Conservation (phyloP, 768 basidiomycete species). For the Panus rudis region DNA sequence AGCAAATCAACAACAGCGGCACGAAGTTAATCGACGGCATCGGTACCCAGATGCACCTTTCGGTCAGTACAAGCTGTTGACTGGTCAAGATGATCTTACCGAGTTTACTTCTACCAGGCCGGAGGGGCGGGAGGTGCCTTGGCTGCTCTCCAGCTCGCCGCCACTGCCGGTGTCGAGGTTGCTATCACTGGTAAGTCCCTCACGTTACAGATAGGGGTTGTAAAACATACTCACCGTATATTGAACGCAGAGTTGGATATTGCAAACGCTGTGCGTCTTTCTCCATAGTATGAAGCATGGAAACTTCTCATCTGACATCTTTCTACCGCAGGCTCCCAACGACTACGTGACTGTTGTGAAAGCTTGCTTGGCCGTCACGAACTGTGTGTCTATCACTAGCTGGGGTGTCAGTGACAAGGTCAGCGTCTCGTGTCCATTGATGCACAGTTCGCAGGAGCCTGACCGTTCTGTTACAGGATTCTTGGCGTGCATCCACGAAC, state of each 20-base stretch:
- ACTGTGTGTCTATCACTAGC: slow-evolving; percentile 41
- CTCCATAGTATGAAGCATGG: too few species aligned
- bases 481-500: slow-evolving; percentile 36
- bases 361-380: slow-evolving; percentile 35
- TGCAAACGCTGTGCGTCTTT: slow-evolving; percentile 20
- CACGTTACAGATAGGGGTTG: background rate
- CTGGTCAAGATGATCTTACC: background rate
- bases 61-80: background rate
- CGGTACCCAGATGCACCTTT: slow-evolving; percentile 40
- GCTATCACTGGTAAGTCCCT: slow-evolving; percentile 36
- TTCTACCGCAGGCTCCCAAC: slow-evolving; percentile 21
- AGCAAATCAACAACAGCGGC: slow-evolving; percentile 31
- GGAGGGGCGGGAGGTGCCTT: slow-evolving; percentile 34
- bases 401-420: slow-evolving; percentile 44
- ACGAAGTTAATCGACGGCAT: slow-evolving; percentile 40
- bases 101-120: slow-evolving; percentile 25
- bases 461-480: slow-evolving; percentile 28
- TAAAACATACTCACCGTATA: background rate
- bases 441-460: background rate
- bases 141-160: slow-evolving; percentile 39
- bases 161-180: slow-evolving; percentile 35
- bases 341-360: slow-evolving; percentile 40
- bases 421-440: slow-evolving; percentile 8
- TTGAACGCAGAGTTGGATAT: slow-evolving; percentile 18
- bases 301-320: background rate